These are phyloP conservation scores for Lentinula novae-zelandiae DNA, from an alignment of 1,284 basidiomycete species.

Conservation along the genomic window DNA sequence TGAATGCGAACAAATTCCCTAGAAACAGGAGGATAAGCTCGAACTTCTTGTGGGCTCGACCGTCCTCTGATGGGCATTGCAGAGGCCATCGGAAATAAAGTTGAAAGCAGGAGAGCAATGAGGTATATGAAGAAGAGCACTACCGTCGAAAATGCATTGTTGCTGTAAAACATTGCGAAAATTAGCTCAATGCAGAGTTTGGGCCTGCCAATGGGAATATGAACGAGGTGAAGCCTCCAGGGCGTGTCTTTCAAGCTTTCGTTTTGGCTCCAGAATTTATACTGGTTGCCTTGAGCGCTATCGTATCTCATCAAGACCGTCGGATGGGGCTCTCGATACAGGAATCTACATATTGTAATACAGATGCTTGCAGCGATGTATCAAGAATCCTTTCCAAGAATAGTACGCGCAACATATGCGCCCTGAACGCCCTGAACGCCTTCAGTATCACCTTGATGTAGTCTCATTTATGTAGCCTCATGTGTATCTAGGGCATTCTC, in stretches of 20 bases:
- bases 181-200: background rate
- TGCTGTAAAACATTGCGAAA: background rate
- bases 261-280: background rate
- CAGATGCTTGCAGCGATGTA: background rate
- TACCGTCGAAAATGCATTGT: background rate
- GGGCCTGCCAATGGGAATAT: background rate
- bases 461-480: background rate
- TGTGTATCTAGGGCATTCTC: background rate
- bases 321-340: background rate
- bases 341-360: too few species aligned
- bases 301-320: background rate
- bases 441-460: background rate
- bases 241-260: background rate
- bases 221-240: background rate
- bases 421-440: background rate
- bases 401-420: background rate
- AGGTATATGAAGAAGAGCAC: background rate
- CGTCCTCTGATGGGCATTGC: background rate
- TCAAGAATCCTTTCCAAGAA: background rate
- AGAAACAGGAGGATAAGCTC: background rate
- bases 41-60: background rate
- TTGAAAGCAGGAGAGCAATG: background rate
- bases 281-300: background rate
- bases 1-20: background rate
- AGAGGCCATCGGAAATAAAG: background rate